Conservation (phyloP, 1,284 basidiomycete species). For the Chondrostereum purpureum region DNA sequence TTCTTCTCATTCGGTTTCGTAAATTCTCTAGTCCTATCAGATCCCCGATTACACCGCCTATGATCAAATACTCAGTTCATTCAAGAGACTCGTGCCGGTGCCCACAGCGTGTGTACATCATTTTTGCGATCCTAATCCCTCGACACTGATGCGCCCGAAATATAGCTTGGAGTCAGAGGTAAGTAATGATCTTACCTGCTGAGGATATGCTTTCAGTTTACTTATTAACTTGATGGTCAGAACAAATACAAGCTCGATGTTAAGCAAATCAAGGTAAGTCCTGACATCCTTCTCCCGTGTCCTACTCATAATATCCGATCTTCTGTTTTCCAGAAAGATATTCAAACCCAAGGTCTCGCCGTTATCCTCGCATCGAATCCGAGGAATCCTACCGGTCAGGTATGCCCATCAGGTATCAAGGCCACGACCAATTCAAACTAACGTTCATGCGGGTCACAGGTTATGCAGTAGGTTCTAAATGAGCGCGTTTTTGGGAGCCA, state of each 20-base stretch:
- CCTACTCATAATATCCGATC: background rate
- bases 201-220: background rate
- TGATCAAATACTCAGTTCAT: conserved; percentile 80
- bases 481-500: too few relatives aligned
- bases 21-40: conserved; percentile 61
- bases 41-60: conserved; percentile 86
- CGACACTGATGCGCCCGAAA: background rate
- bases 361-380: conserved; percentile 89
- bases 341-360: conserved; percentile 72
- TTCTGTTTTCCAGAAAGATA: conserved; percentile 51
- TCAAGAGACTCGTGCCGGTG: conserved; percentile 85
- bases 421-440: too few relatives aligned
- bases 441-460: too few relatives aligned
- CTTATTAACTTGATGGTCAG: conserved; percentile 19
- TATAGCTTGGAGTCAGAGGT: too few relatives aligned
- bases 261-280: conserved; percentile 54
- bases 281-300: background rate
- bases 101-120: conserved; percentile 66
- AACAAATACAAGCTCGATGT: conserved; percentile 70
- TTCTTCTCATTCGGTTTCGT: background rate
- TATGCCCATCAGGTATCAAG: too few relatives aligned
- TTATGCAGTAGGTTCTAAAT: conserved; percentile 5
- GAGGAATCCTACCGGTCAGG: conserved; percentile 87
- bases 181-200: too few relatives aligned
- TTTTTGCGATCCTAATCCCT: background rate